Evolutionary conservation across 371 early-diverging fungal species (phyloP).

Genomic region (Apophysomyces ossiformis): DNA sequence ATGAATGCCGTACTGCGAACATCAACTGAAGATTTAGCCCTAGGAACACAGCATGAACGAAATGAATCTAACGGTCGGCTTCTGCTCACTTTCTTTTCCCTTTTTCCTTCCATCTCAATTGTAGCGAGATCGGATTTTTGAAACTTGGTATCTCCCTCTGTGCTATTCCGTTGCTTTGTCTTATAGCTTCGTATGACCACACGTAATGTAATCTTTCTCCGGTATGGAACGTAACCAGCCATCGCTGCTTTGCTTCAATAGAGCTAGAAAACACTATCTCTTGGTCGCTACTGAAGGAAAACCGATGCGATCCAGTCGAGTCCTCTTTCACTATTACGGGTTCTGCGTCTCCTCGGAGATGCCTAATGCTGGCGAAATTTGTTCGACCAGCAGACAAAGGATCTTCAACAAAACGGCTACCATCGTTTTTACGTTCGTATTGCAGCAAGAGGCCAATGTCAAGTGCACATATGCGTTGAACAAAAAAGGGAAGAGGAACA

Average conservation of each 20-base stretch:
- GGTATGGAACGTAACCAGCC: constrained; percentile 17
- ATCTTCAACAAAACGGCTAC: constrained; percentile 7
- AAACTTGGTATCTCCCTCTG: constrained; percentile 11
- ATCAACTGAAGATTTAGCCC: constrained; percentile 3
- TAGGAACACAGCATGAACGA: constrained; percentile 15
- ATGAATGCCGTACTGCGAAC: constrained; percentile 13
- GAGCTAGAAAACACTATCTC: constrained; percentile 18
- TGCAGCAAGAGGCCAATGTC: constrained; percentile 24
- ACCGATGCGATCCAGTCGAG: not conserved
- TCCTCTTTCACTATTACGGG: constrained; percentile 14
- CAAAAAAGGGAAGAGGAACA: constrained; percentile 19
- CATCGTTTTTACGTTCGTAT: constrained; percentile 8
- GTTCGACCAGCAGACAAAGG: not conserved
- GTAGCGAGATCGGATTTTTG: not conserved
- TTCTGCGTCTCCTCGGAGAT: constrained; percentile 16
- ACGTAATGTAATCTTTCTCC: constrained; percentile 13
- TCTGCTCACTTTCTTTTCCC: constrained; percentile 18
- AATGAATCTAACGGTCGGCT: not conserved
- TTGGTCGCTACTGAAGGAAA: constrained; percentile 6
- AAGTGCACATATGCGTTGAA: constrained; percentile 19
- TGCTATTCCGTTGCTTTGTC: not conserved
- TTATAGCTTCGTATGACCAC: constrained; percentile 19
- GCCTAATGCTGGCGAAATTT: constrained; percentile 13
- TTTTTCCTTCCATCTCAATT: constrained; percentile 8
- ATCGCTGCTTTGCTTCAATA: constrained; percentile 10